Base-by-base conservation (phyloP, 108 stramenopile species). In the Cylindrotheca closterium region DNA sequence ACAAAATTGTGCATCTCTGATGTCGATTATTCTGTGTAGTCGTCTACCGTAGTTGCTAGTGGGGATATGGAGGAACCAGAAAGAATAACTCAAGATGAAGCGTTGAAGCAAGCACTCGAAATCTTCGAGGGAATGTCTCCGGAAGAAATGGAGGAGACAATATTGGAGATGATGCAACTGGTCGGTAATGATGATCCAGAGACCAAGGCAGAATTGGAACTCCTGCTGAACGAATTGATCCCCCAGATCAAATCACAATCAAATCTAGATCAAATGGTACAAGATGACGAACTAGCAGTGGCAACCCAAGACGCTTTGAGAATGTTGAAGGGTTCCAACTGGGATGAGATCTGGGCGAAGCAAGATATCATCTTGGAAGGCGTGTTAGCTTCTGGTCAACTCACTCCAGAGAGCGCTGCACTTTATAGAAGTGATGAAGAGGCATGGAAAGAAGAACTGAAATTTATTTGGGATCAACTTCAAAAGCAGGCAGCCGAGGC, bases 121-220 rank as follows among this genome's bases (percentile, higher is more conserved):
- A 65, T 70, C 15, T 75, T 75, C 46, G 51, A 47, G 29, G 25
- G 28, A 17, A 75, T 75, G 74, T 65, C 68, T 21, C 74, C 74
- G 1, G 63, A 75, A 47, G 74, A 75, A 65, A 50, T 56, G 31
- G 62, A 69, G 48, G 68, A 70, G 21, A 64, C 69, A 10, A 65
- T 70, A 46, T 12, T 17, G 22, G 68, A 69, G 27, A 12, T 75
- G 52, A 58, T 46, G 29, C 31, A 65, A 29, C 26, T 64, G 17
- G 21, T 75, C 4, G n/a, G n/a, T n/a, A 53, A 52, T 10, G 68
- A 75, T 50, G 69, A 75, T 56, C 74, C 74, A 10, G 37, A 42
- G 10, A 15, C 10, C 37, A 42, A 15, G 37, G 37, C 37, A 42
- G 37, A 42, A 15, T 42, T 42, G 37, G 37, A 42, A 42, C 7